Evolutionary conservation across 177 flowering plant genomes (phyloP), one percentile per base, ranked within the genome.

Genomic region (Telopea speciosissima): DNA sequence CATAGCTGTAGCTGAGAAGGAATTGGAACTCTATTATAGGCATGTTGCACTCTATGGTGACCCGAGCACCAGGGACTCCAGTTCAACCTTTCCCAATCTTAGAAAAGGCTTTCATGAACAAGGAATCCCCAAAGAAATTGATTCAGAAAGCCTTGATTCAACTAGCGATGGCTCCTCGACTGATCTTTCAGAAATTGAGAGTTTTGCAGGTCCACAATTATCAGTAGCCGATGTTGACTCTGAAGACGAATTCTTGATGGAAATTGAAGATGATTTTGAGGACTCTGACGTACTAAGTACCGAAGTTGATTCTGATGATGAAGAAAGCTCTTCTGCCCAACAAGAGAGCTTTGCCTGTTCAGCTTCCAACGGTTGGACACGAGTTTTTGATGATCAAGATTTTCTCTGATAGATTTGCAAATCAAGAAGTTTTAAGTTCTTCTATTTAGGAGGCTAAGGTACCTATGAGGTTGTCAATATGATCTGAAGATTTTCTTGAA

Each of bases 31-130:
- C 5, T 92, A 94, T 72, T 80, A 88, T 80, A 80, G 97, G 72
- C 97, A 94, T 79, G 80, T 85, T 68, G 90, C 98, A 54, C 93
- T 94, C 45, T 89, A 88, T 73, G 95, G 89, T 33, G 90, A 88
- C 62, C 91, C 93, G 63, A 85, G 74, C 74, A 65, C 74, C 64
- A 75, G 87, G 26, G 77, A 76, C 72, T 84, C 88, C 31, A 58
- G 81, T 68, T 75, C 85, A 2, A 69, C 75, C 42, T 77, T 81
- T 69, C 79, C 81, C 63, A 23, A 59, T 67, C 77, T 81, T 63
- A 76, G 62, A 28, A 79, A 79, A 73, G 73, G 24, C 62, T 58
- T 68, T 16, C 67, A 40, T 64, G 73, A 65, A 54, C 65, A 75
- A 9, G 36, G 64, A 25, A 76, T 44, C 62, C 26, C 49, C 42